phyloP scores from a whole-genome alignment of 2,329 filamentous ascomycete species.

The Ophiostoma novo-ulmi region DNA sequence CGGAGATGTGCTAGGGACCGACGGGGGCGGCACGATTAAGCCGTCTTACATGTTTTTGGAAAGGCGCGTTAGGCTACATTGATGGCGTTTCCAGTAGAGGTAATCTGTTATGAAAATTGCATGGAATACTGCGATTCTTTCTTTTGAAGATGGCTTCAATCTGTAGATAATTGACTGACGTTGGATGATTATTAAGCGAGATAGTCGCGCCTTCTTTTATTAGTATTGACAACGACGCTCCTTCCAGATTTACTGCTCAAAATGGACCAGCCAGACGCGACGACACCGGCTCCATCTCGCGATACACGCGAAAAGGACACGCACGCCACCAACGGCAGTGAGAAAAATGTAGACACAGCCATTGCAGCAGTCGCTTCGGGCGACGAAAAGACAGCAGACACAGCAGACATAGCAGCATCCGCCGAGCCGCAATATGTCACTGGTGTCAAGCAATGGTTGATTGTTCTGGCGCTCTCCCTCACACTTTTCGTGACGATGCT shows the following conservation, averaged over 20 bases:
- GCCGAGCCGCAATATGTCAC: not conserved
- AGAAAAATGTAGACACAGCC: not conserved
- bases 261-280: not conserved
- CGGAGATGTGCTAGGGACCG: not conserved
- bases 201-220: not conserved
- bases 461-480: not conserved
- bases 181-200: not conserved
- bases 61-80: not conserved
- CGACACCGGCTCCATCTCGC: not conserved
- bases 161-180: not conserved
- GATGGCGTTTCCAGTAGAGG: no score
- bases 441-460: not conserved
- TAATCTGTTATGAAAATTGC: no score
- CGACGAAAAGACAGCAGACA: not conserved
- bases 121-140: not conserved
- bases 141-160: not conserved
- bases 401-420: not conserved
- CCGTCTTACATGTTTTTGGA: not conserved
- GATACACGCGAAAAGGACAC: not conserved
- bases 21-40: not conserved
- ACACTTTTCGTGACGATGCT: not conserved
- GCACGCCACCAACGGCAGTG: not conserved
- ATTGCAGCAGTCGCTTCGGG: not conserved
- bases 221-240: not conserved
- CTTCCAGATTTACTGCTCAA: not conserved